Evolutionary conservation across 2,329 filamentous ascomycete species (phyloP), one percentile per base, ranked within the genome.

Genomic region (Neophaeococcomyces aloes): DNA sequence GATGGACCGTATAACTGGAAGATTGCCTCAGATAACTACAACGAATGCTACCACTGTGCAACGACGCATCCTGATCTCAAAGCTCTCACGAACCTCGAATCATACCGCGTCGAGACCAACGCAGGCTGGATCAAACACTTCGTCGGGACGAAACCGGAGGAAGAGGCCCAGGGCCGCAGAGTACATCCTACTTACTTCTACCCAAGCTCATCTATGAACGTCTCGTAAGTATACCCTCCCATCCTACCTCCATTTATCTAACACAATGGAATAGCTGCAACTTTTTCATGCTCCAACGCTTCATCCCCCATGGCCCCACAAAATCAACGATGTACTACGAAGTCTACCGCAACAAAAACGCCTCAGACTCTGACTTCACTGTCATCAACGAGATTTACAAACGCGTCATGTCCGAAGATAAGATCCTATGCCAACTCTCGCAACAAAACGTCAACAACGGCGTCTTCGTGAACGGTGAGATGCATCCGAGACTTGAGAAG

Each of bases 341-440:
- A 56, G 71, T 81, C 38, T 81, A 70, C 65, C 68, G 74, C 47
- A 75, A 80, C 67, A 76, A 74, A 57, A 62, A 73, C 56, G 71
- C 75, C 3, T 67, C 66, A n/a, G 71, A 79, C 13, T 70, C 71
- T 19, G 71, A 78, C 46, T 81, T 80, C 56, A 60, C 67, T 11
- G 61, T 66, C 37, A 75, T 80, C 59, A 71, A 67, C 56, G 61
- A 71, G 29, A 75, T 79, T 54, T 81, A 79, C 65, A 75, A 75
- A 59, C 72, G 74, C 30, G 71, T 81, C 59, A 75, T 80, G 72
- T 67, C 68, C 1, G 78, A 81, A 59, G 77, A 81, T 62, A 79
- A 79, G 56, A 66, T 70, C 7, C 69, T 81, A 15, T 80, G 76
- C 61, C 64, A 69, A 51, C 68, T 67, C 8, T 71, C 74, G 1